Conservation (phyloP, 2,329 filamentous ascomycete species). For the Scortechinia acanthostroma region DNA sequence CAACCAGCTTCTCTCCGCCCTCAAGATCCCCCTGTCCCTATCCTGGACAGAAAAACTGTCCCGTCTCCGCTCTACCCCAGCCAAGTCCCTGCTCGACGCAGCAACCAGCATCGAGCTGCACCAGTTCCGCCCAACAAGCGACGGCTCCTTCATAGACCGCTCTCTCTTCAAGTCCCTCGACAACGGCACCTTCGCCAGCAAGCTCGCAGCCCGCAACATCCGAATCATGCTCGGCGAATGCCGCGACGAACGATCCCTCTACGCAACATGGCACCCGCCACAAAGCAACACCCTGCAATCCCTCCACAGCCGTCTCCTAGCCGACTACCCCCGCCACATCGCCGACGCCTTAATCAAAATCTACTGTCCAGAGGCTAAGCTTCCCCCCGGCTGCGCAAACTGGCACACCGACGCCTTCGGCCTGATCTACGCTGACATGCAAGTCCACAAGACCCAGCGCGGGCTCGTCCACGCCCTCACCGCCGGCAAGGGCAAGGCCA, state of each 20-base stretch:
- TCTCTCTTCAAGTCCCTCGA: not conserved
- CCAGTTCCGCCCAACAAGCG: not conserved
- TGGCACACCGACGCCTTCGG: slow-evolving; percentile 42
- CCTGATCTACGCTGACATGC: slow-evolving; percentile 44
- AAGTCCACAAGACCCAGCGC: slow-evolving; percentile 42
- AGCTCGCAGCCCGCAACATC: slow-evolving; percentile 26
- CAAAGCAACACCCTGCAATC: slow-evolving; percentile 23
- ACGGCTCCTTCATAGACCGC: not conserved
- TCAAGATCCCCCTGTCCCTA: slow-evolving; percentile 30
- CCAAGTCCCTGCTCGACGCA: not conserved
- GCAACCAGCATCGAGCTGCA: not conserved
- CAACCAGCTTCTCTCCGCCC: slow-evolving; percentile 32
- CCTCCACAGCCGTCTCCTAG: slow-evolving; percentile 34
- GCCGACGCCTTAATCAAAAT: slow-evolving; percentile 31
- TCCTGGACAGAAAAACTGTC: slow-evolving; percentile 31
- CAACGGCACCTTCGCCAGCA: not conserved
- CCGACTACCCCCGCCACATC: slow-evolving; percentile 37
- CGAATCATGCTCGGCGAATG: slow-evolving; percentile 45
- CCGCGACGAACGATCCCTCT: slow-evolving; percentile 40
- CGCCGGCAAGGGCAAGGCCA: slow-evolving; percentile 22
- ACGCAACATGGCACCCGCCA: slow-evolving; percentile 39
- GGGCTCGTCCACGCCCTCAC: slow-evolving; percentile 37
- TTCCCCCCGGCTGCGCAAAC: slow-evolving; percentile 27
- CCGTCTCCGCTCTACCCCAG: slow-evolving; percentile 24
- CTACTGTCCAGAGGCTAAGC: slow-evolving; percentile 27